Evolutionary conservation across 257 asterid species (phyloP).

Genomic region (Craterostigma plantagineum): DNA sequence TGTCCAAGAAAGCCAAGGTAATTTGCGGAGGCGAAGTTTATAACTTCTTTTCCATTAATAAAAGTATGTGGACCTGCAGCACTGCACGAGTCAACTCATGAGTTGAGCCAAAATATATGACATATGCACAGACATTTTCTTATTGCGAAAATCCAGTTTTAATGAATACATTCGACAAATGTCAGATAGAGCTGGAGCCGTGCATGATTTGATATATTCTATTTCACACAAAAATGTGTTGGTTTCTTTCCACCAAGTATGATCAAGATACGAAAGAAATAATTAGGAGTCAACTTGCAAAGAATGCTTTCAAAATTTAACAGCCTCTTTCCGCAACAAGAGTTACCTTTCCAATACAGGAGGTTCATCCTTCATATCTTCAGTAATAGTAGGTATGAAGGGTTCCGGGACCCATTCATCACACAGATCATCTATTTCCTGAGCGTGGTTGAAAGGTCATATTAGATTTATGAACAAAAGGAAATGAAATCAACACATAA

Average conservation of each 20-base stretch:
- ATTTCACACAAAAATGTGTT: no score
- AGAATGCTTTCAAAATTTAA: slow-evolving; percentile 3
- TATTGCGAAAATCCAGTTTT: no score
- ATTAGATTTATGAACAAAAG: slow-evolving; percentile 4
- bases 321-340: neutral
- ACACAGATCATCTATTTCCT: slow-evolving; percentile 96
- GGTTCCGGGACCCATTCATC: slow-evolving; percentile 94
- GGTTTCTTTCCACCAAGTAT: no score
- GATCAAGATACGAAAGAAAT: no score
- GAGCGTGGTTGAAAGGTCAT: slow-evolving; percentile 11
- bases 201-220: no score
- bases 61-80: slow-evolving; percentile 88
- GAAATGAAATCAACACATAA: slow-evolving; percentile 3
- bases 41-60: slow-evolving; percentile 53
- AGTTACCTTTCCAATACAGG: slow-evolving; percentile 72
- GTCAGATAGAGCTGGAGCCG: no score
- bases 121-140: no score
- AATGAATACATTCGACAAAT: no score
- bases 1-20: slow-evolving; percentile 85
- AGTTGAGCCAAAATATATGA: slow-evolving; percentile 6
- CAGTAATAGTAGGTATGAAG: slow-evolving; percentile 52
- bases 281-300: no score
- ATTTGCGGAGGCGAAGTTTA: slow-evolving; percentile 84
- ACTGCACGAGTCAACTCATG: slow-evolving; percentile 32
- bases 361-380: slow-evolving; percentile 60